Evolutionary conservation across 345 rosid species (phyloP).

Genomic region (Citrus inodora): DNA sequence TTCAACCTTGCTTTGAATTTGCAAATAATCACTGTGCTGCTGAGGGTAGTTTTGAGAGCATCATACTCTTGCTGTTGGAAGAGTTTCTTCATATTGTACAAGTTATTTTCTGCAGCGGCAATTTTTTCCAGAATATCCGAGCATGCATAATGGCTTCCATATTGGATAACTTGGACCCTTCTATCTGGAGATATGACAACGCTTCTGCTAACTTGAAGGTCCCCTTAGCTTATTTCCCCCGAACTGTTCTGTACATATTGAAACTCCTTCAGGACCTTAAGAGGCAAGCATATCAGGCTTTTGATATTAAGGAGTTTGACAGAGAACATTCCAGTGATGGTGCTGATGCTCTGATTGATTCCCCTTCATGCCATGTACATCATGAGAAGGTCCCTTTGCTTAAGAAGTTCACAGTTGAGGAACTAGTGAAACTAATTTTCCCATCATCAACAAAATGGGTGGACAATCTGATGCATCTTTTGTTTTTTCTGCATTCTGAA

Average conservation of each 20-base stretch:
- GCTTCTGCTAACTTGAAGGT: slow-evolving; percentile 46
- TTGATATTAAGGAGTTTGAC: slow-evolving; percentile 50
- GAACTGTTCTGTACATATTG: slow-evolving; percentile 49
- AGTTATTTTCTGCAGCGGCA: slow-evolving; percentile 58
- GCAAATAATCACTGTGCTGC: slow-evolving; percentile 42
- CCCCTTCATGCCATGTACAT: slow-evolving; percentile 47
- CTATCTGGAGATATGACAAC: slow-evolving; percentile 66
- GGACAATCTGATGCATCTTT: slow-evolving; percentile 69
- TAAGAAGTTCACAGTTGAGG: slow-evolving; percentile 54
- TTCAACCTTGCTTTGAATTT: slow-evolving; percentile 59
- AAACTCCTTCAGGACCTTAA: slow-evolving; percentile 77
- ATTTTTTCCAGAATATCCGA: slow-evolving; percentile 59
- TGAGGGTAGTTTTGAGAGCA: slow-evolving; percentile 75
- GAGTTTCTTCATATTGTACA: slow-evolving; percentile 82
- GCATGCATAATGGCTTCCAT: slow-evolving; percentile 70
- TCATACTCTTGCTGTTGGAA: slow-evolving; percentile 61
- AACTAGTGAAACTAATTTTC: slow-evolving; percentile 59
- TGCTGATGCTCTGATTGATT: slow-evolving; percentile 31
- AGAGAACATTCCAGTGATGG: slow-evolving; percentile 29
- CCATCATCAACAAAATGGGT: slow-evolving; percentile 76
- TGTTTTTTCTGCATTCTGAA: slow-evolving; percentile 66
- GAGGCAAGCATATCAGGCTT: slow-evolving; percentile 44
- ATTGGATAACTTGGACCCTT: slow-evolving; percentile 62
- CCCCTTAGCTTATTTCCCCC: slow-evolving; percentile 82
- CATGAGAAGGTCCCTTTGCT: slow-evolving; percentile 63